A percentile compares a stretch with the other conserved stretches of the same genome.
Evolutionary conservation across 2,329 filamentous ascomycete species (phyloP).

Genomic region (Sphaerulina musiva): DNA sequence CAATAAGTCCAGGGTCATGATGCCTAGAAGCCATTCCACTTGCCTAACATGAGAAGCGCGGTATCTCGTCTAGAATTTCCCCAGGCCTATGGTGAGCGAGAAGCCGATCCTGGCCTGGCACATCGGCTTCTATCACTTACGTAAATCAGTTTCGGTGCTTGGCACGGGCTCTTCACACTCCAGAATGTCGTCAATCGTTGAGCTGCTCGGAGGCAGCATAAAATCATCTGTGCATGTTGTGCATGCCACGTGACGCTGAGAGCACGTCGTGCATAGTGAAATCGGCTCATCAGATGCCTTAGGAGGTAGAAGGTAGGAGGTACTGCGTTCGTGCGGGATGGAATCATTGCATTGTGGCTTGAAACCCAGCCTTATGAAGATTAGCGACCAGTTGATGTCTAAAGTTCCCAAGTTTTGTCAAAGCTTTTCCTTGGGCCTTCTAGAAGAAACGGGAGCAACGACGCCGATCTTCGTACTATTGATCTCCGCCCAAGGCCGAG

Average conservation of each 20-base stretch:
- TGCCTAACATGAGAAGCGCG: too few species aligned
- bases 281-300: slow-evolving; percentile 1
- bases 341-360: neutral
- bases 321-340: slow-evolving; percentile 1
- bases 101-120: too few species aligned
- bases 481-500: neutral
- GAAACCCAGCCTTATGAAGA: slow-evolving; percentile 3
- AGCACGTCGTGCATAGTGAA: neutral
- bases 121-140: too few species aligned
- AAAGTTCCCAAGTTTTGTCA: slow-evolving; percentile 2
- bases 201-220: neutral
- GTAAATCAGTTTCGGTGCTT: neutral
- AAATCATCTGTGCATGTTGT: neutral
- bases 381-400: neutral
- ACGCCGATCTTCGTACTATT: neutral
- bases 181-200: neutral
- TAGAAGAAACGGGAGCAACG: neutral
- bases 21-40: too few species aligned
- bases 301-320: too few species aligned
- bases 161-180: neutral
- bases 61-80: too few species aligned
- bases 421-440: slow-evolving; percentile 13
- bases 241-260: neutral
- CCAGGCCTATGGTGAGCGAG: too few species aligned
- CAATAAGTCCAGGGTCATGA: too few species aligned